Evolutionary conservation across 2,329 filamentous ascomycete species (phyloP).

Genomic region (Monilinia fructicola): DNA sequence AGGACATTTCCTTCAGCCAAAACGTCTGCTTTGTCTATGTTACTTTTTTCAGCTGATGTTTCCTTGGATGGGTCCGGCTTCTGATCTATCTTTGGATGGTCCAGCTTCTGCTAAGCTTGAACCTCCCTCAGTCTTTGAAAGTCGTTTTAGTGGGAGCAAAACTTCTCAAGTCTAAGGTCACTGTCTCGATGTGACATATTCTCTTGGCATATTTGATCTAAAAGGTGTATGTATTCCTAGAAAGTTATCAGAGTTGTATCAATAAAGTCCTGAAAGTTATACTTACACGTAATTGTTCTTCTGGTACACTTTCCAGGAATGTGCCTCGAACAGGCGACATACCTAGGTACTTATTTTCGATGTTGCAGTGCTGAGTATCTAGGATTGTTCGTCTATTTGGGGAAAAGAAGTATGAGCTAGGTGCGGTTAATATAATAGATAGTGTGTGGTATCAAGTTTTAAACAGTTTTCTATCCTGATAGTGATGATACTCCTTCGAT

Average conservation of each 20-base stretch:
- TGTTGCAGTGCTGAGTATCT: background rate
- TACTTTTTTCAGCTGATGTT: background rate
- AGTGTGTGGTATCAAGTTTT: too few species aligned
- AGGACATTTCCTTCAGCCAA: too few species aligned
- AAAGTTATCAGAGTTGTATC: background rate
- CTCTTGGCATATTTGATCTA: background rate
- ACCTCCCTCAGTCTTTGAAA: background rate
- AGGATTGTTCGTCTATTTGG: background rate
- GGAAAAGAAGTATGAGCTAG: background rate
- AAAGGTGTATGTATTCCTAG: background rate
- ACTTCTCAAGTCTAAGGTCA: too few species aligned
- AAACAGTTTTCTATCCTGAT: too few species aligned
- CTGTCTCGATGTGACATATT: background rate
- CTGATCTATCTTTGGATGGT: background rate
- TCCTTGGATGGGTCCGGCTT: background rate
- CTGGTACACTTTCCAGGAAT: background rate
- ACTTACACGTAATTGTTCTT: background rate
- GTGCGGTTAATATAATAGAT: too few species aligned
- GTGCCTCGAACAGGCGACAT: background rate
- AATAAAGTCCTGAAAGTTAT: background rate
- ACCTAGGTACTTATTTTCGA: too few species aligned
- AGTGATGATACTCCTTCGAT: too few species aligned
- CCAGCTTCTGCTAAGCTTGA: background rate
- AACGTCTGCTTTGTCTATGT: too few species aligned
- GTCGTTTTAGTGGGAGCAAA: too few species aligned